Conservation (phyloP, 2,329 filamentous ascomycete genomes). For the Aspergillus thermomutatus region DNA sequence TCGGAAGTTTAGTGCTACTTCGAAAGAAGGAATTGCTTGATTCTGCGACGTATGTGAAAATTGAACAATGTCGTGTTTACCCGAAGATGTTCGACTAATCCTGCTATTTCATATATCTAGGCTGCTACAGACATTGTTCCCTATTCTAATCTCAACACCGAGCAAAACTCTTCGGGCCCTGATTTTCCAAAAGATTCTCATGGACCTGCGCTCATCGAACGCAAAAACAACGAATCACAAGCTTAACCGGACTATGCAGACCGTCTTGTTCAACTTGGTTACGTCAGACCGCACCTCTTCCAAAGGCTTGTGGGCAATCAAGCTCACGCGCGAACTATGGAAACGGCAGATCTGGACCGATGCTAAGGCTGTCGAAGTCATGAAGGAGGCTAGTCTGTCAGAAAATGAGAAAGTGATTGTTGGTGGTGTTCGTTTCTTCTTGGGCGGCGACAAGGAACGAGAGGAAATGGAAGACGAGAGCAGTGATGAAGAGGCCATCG, state of each 20-base stretch:
- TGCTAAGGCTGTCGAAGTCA: conserved; percentile 90
- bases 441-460: conserved; percentile 92
- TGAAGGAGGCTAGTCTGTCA: conserved; percentile 87
- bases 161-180: conserved; percentile 84
- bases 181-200: conserved; percentile 86
- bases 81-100: not conserved
- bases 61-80: not conserved
- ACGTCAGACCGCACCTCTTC: conserved; percentile 79
- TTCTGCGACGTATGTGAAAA: conserved; percentile 57
- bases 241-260: conserved; percentile 89
- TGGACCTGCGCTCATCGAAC: conserved; percentile 85
- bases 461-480: conserved; percentile 89
- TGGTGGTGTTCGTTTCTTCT: conserved; percentile 87
- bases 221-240: conserved; percentile 84
- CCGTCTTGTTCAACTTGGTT: conserved; percentile 86
- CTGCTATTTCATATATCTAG: conserved; percentile 18
- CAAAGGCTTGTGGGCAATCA: conserved; percentile 92
- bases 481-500: conserved; percentile 71
- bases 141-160: conserved; percentile 84
- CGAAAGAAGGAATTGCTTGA: conserved; percentile 90
- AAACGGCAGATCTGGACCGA: conserved; percentile 96
- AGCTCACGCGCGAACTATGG: conserved; percentile 93
- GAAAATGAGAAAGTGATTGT: conserved; percentile 91
- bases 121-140: conserved; percentile 88
- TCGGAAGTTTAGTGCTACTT: conserved; percentile 81